These are phyloP conservation scores for Fusarium bulbicola DNA, from an alignment of 2,329 filamentous ascomycete genomes.

Conservation along the genomic window DNA sequence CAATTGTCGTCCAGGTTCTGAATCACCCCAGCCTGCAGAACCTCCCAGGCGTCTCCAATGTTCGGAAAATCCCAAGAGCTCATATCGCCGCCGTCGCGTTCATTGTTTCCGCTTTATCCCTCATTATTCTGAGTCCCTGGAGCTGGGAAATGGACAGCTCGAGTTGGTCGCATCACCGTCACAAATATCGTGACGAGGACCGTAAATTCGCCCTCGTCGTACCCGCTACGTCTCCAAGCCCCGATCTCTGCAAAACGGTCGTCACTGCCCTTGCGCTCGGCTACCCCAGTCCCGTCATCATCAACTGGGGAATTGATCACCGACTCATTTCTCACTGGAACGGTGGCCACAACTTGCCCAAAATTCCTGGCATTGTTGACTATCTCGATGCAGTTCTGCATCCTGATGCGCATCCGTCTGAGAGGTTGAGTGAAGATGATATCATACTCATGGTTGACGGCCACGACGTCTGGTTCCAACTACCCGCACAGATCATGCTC, in stretches of 20 bases:
- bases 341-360: background rate
- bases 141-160: background rate
- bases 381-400: slow-evolving; percentile 19
- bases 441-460: slow-evolving; percentile 5
- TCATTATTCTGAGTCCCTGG: background rate
- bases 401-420: background rate
- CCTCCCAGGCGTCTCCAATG: background rate
- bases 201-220: slow-evolving; percentile 7
- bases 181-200: background rate
- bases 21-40: background rate
- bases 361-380: background rate
- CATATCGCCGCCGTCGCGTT: background rate
- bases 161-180: background rate
- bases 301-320: slow-evolving; percentile 10
- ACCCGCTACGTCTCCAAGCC: background rate
- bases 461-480: slow-evolving; percentile 2
- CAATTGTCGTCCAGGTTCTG: background rate
- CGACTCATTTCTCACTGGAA: background rate
- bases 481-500: background rate
- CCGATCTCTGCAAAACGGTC: slow-evolving; percentile 9
- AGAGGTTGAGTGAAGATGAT: background rate
- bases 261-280: slow-evolving; percentile 2
- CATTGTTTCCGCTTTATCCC: background rate
- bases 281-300: slow-evolving; percentile 7
- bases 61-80: background rate